Percentiles rank a stretch among this genome's conserved stretches.
Evolutionary conservation across 495 filamentous ascomycete genomes (phyloP).

Genomic region (Aspergillus nidulans): DNA sequence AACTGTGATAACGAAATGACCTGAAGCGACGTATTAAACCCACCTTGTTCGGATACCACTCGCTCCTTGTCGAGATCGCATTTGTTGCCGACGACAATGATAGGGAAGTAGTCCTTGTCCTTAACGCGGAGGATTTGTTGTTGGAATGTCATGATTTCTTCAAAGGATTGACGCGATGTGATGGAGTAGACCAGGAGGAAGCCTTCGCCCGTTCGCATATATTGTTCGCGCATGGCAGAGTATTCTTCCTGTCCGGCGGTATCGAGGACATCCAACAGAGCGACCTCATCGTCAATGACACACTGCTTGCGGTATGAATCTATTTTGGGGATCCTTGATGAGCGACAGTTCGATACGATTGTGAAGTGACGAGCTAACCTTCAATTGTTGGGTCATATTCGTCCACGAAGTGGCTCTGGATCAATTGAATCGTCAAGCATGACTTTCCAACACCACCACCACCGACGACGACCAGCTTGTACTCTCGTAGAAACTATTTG

Average conservation of each 20-base stretch:
- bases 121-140: slow-evolving; percentile 98
- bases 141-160: slow-evolving; percentile 97
- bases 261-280: slow-evolving; percentile 93
- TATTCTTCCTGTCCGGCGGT: slow-evolving; percentile 99
- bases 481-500: slow-evolving; percentile 87
- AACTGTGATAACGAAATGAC: not conserved
- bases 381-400: slow-evolving; percentile 99
- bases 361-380: slow-evolving; percentile 55
- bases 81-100: slow-evolving; percentile 99
- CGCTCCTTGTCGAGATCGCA: slow-evolving; percentile 93
- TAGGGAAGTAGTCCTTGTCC: slow-evolving; percentile 98
- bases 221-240: slow-evolving; percentile 98
- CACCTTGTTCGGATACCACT: slow-evolving; percentile 87
- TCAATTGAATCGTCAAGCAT: slow-evolving; percentile 98
- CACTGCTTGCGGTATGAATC: slow-evolving; percentile 99
- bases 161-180: slow-evolving; percentile 93
- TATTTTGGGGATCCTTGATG: slow-evolving; percentile 33
- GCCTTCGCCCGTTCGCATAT: slow-evolving; percentile 98
- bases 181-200: slow-evolving; percentile 98
- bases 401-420: slow-evolving; percentile 98
- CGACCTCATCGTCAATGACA: slow-evolving; percentile 95
- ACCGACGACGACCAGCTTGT: slow-evolving; percentile 97
- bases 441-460: slow-evolving; percentile 99
- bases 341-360: slow-evolving; percentile 14
- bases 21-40: slow-evolving; percentile 20